phyloP scores from a whole-genome alignment of 352 stramenopile species.

The Phytophthora litchii region DNA sequence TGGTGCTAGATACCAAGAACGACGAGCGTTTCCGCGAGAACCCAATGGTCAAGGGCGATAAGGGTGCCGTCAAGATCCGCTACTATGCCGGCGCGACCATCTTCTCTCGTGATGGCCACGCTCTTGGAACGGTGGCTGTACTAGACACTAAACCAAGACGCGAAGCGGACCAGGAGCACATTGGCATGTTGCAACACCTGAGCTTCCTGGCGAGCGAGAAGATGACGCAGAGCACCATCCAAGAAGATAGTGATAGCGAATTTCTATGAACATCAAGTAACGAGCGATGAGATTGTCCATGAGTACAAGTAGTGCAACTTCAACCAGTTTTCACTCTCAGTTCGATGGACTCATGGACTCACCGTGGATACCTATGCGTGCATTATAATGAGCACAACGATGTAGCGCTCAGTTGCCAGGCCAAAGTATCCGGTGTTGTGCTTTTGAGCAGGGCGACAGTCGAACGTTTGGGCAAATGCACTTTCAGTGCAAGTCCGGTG shows the following conservation, averaged over 20 bases:
- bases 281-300: constrained; percentile 29
- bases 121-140: constrained; percentile 83
- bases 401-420: not conserved
- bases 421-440: not conserved
- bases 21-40: constrained; percentile 89
- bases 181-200: constrained; percentile 87
- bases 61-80: constrained; percentile 84
- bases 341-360: not conserved
- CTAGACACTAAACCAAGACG: constrained; percentile 81
- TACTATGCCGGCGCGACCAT: constrained; percentile 89
- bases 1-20: constrained; percentile 86
- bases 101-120: constrained; percentile 78
- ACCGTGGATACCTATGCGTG: too few species aligned
- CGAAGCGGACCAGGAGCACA: constrained; percentile 86
- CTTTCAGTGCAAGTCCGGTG: too few species aligned
- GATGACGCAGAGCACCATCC: constrained; percentile 84
- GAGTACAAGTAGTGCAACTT: constrained; percentile 27
- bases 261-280: constrained; percentile 57
- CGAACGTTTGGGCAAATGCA: too few species aligned
- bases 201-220: constrained; percentile 89
- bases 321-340: constrained; percentile 6
- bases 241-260: constrained; percentile 83
- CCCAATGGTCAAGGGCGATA: constrained; percentile 87
- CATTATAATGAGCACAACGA: too few species aligned
- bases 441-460: too few species aligned